These are phyloP conservation scores for Hemerocallis citrina DNA, from an alignment of 106 monocot genomes.

Conservation along the genomic window DNA sequence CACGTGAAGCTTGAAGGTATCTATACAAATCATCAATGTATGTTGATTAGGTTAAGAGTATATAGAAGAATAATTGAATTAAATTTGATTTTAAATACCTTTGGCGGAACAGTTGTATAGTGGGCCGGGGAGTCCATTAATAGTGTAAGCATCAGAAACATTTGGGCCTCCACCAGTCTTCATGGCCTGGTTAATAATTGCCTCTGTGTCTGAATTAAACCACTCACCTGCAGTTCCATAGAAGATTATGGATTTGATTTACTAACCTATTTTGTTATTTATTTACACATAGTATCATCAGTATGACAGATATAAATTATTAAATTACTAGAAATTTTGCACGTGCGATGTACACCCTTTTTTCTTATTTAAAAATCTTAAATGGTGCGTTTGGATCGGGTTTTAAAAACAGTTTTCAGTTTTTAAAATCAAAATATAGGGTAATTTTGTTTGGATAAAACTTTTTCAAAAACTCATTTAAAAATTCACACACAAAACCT, in stretches of 20 bases:
- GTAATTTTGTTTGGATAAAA: too few relatives aligned
- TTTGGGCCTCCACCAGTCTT: slow-evolving; percentile 42
- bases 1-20: slow-evolving; percentile 48
- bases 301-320: too few relatives aligned
- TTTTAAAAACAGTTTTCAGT: too few relatives aligned
- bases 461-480: too few relatives aligned
- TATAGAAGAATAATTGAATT: too few relatives aligned
- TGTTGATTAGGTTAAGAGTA: too few relatives aligned
- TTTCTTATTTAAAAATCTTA: background rate
- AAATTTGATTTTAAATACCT: slow-evolving; percentile 3
- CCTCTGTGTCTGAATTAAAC: slow-evolving; percentile 41
- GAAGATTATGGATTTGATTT: background rate
- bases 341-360: background rate
- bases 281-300: too few relatives aligned
- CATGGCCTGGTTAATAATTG: slow-evolving; percentile 33
- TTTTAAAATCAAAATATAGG: too few relatives aligned
- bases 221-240: slow-evolving; percentile 26
- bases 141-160: slow-evolving; percentile 45
- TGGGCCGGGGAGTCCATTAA: slow-evolving; percentile 41
- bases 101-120: slow-evolving; percentile 39
- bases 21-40: slow-evolving; percentile 1
- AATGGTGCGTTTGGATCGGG: too few relatives aligned
- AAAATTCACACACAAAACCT: too few relatives aligned
- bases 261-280: too few relatives aligned
- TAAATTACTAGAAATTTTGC: too few relatives aligned